phyloP scores from a whole-genome alignment of 805 yeast genomes.

The Saccharomycopsis sp. region DNA sequence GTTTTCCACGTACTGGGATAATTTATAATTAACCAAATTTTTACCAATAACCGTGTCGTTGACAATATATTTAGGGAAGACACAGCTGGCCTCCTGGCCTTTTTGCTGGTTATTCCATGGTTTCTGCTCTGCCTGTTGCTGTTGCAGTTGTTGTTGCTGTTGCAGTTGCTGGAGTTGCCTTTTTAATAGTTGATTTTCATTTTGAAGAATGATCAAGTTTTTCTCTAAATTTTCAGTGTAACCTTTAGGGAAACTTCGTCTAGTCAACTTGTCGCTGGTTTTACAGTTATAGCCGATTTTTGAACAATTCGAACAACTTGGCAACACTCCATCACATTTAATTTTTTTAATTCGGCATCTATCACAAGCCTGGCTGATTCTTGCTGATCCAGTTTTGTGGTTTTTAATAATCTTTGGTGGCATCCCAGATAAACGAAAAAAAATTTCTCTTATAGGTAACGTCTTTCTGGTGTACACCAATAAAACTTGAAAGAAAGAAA shows the following conservation, averaged over 20 bases:
- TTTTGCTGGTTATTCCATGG: background rate
- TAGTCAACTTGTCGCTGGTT: constrained; percentile 63
- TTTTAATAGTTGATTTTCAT: constrained; percentile 36
- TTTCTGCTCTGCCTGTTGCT: too few relatives aligned
- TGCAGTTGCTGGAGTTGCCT: constrained; percentile 25
- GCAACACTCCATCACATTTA: constrained; percentile 66
- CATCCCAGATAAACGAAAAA: too few relatives aligned
- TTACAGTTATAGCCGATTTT: constrained; percentile 62
- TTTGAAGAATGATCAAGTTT: constrained; percentile 53
- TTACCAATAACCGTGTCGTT: constrained; percentile 25
- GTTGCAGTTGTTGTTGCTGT: too few relatives aligned
- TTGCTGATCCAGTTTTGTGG: constrained; percentile 22
- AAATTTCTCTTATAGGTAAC: too few relatives aligned
- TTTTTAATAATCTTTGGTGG: constrained; percentile 20
- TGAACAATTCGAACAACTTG: constrained; percentile 59
- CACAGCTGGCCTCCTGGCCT: background rate
- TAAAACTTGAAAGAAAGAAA: too few relatives aligned
- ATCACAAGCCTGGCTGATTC: constrained; percentile 79
- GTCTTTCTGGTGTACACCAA: too few relatives aligned
- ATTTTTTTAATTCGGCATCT: constrained; percentile 72
- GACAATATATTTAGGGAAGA: constrained; percentile 13
- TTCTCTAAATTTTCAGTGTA: constrained; percentile 70
- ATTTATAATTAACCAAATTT: constrained; percentile 24
- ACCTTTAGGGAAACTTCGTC: constrained; percentile 77
- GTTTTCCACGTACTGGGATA: constrained; percentile 20